Evolutionary conservation across 176 grass and related monocot genomes (phyloP), one percentile per base, ranked within the genome.

Genomic region (Oryza glumipatula): DNA sequence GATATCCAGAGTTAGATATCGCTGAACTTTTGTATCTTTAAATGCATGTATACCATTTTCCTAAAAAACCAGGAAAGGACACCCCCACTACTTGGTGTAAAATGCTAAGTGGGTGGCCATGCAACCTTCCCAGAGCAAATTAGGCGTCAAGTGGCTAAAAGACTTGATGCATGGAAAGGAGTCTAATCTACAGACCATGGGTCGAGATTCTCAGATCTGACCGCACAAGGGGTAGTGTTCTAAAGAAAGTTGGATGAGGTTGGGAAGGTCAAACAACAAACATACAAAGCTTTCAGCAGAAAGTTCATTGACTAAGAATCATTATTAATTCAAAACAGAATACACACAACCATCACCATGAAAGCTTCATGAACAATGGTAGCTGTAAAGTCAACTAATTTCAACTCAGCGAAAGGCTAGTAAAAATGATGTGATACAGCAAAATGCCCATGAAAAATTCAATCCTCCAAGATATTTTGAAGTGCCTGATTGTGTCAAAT

Each of bases 381-480:
- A 22, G 68, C 17, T 21, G 17, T 71, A 71, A 44, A 36, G 12
- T 7, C 80, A 32, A 64, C 24, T 5, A 73, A 61, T 32, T 19
- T 63, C 52, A 82, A 47, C 41, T 23, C 28, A 73, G 56, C 6
- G 6, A 9, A 70, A 23, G 65, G 30, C 72, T 64, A 77, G 33
- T 78, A 39, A 77, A 77, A 39, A 14, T 71, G 33, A 22, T 72
- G 52, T 33, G 28, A 78, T 43, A 35, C 41, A 77, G 68, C 51
- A 69, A 76, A 26, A 77, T 41, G 22, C 17, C 41, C 67, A 64
- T 49, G 39, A 44, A 46, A 88, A 23, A 13, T 77, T 65, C 73
- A 21, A 54, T 38, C 24, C 32, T 76, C 43, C 28, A 83, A 64
- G 45, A 13, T 19, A 47, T 66, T 48, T 43, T 67, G 16, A 23